phyloP scores from a whole-genome alignment of 2,329 filamentous ascomycete species.

The Aspergillus felis region DNA sequence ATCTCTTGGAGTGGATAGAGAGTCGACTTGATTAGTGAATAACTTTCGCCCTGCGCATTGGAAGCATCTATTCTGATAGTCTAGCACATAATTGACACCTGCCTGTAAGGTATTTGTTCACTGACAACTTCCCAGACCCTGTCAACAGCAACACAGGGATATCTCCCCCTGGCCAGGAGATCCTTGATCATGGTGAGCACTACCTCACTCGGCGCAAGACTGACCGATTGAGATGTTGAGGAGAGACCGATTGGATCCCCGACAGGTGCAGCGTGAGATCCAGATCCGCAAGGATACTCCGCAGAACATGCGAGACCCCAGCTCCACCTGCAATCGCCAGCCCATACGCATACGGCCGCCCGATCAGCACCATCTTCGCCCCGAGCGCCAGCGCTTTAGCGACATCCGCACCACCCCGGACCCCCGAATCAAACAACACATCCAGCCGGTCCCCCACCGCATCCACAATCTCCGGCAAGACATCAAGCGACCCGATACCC shows the following conservation, averaged over 20 bases:
- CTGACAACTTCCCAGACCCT: no score
- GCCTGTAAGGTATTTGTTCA: no score
- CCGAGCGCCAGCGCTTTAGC: constrained; percentile 48
- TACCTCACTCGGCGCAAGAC: background rate
- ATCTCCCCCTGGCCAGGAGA: no score
- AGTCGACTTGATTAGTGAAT: background rate
- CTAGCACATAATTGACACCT: no score
- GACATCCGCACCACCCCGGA: constrained; percentile 46
- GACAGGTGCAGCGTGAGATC: constrained; percentile 22
- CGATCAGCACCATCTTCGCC: constrained; percentile 52
- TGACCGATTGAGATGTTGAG: constrained; percentile 10
- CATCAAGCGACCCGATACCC: constrained; percentile 41
- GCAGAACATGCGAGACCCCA: constrained; percentile 51
- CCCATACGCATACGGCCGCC: constrained; percentile 53
- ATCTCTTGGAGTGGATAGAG: constrained; percentile 3
- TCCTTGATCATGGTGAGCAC: no score
- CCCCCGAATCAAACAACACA: constrained; percentile 47
- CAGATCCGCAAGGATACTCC: constrained; percentile 20
- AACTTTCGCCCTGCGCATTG: no score
- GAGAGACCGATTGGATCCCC: constrained; percentile 7
- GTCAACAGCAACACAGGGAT: no score
- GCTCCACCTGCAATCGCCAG: constrained; percentile 51
- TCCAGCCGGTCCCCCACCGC: constrained; percentile 29
- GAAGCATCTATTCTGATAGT: no score
- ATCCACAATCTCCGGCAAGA: constrained; percentile 54